Evolutionary conservation across 192 early-diverging fungal genomes (phyloP).

Genomic region (Cetraspora pellucida): DNA sequence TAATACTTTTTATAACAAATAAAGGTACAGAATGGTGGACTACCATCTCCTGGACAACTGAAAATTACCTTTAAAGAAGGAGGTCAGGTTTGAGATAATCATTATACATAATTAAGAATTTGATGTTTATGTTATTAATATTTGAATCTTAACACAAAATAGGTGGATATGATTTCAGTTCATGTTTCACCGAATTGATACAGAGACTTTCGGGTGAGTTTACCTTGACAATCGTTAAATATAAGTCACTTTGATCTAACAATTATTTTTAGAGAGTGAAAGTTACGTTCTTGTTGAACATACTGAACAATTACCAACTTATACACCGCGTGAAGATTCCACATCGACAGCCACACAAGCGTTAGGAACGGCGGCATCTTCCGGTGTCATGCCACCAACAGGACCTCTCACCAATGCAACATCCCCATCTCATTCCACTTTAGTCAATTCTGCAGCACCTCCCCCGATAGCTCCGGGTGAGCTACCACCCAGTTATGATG

Average conservation of each 20-base stretch:
- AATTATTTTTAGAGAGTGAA: conserved; percentile 33
- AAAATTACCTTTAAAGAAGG: conserved; percentile 58
- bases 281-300: conserved; percentile 34
- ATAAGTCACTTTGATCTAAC: neutral
- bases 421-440: too few species aligned
- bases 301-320: conserved; percentile 42
- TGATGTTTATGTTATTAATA: neutral
- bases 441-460: neutral
- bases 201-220: conserved; percentile 41
- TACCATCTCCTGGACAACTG: conserved; percentile 42
- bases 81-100: conserved; percentile 30
- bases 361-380: neutral
- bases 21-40: conserved; percentile 50
- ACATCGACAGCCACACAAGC: neutral
- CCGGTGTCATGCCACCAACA: neutral
- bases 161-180: conserved; percentile 56
- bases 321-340: conserved; percentile 33
- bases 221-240: neutral
- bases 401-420: too few species aligned
- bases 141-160: neutral
- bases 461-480: conserved; percentile 10
- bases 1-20: neutral
- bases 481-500: conserved; percentile 37
- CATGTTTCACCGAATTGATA: conserved; percentile 37
- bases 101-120: neutral